A percentile compares a stretch with the other conserved stretches of the same genome.
Evolutionary conservation across 2,329 filamentous ascomycete species (phyloP).

Genomic region (Diaporthe capsici): DNA sequence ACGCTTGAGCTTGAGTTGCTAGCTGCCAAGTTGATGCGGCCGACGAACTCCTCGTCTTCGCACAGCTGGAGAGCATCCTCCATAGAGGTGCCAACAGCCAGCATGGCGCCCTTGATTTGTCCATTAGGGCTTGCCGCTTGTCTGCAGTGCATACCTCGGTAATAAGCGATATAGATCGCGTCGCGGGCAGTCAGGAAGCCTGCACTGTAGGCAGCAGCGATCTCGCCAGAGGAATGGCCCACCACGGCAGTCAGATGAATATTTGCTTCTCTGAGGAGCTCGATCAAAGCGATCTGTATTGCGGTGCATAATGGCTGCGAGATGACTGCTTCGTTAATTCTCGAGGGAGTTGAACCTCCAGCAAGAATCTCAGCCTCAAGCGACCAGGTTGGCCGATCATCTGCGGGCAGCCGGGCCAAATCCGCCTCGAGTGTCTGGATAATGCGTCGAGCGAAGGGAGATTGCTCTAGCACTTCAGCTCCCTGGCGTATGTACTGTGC

Average conservation of each 20-base stretch:
- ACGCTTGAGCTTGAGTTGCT: constrained; percentile 48
- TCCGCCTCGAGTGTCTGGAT: constrained; percentile 7
- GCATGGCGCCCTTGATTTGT: constrained; percentile 9
- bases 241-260: constrained; percentile 46
- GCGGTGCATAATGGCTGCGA: constrained; percentile 53
- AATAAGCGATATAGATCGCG: constrained; percentile 47
- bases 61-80: constrained; percentile 42
- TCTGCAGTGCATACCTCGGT: constrained; percentile 37
- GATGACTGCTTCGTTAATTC: constrained; percentile 34
- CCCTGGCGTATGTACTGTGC: constrained; percentile 53
- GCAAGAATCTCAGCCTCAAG: constrained; percentile 32
- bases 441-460: constrained; percentile 13
- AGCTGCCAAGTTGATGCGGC: constrained; percentile 46
- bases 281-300: constrained; percentile 55
- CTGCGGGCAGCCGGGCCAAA: not conserved
- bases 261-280: constrained; percentile 47
- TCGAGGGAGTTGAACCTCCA: not conserved
- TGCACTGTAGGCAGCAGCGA: constrained; percentile 36
- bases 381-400: constrained; percentile 33
- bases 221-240: constrained; percentile 48
- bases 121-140: not conserved
- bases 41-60: constrained; percentile 43
- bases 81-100: constrained; percentile 8
- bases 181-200: constrained; percentile 38
- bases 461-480: constrained; percentile 48